Conservation (phyloP, 129 eudicot genomes). For the Heracleum sosnowskyi region DNA sequence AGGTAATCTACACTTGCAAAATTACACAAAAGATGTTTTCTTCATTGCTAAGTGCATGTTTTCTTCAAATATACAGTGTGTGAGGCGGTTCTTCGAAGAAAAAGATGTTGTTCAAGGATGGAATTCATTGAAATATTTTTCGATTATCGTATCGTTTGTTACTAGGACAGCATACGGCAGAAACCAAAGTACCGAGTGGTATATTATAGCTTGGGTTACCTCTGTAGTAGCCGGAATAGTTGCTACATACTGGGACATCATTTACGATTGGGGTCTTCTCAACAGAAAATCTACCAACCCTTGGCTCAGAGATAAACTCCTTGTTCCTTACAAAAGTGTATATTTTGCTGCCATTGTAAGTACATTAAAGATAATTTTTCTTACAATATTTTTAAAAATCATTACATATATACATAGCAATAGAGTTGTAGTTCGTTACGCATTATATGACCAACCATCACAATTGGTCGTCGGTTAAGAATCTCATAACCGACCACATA, state of each 20-base stretch:
- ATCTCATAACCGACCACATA: too few species aligned
- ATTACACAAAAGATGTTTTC: neutral
- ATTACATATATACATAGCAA: too few species aligned
- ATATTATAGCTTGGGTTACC: constrained; percentile 3
- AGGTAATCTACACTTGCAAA: constrained; percentile 4
- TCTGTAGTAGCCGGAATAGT: constrained; percentile 4
- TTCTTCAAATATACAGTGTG: neutral
- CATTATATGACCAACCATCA: too few species aligned
- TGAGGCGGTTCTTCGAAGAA: constrained; percentile 18
- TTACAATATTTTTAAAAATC: too few species aligned
- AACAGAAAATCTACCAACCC: constrained; percentile 14
- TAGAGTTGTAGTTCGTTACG: too few species aligned
- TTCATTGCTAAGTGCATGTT: neutral
- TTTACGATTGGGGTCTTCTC: constrained; percentile 21
- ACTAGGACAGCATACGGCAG: constrained; percentile 10
- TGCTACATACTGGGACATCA: constrained; percentile 17
- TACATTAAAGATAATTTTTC: neutral
- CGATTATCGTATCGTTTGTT: constrained; percentile 10
- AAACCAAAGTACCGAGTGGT: neutral
- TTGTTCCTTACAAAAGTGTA: constrained; percentile 10
- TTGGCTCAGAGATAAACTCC: constrained; percentile 17
- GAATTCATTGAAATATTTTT: constrained; percentile 15
- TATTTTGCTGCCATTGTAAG: constrained; percentile 19
- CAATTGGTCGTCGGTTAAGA: too few species aligned
- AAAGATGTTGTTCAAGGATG: constrained; percentile 10